A percentile compares a stretch with the other conserved stretches of the same genome.
phyloP scores from a whole-genome alignment of 108 stramenopile genomes.

The Mayamaea pseudoterrestris region DNA sequence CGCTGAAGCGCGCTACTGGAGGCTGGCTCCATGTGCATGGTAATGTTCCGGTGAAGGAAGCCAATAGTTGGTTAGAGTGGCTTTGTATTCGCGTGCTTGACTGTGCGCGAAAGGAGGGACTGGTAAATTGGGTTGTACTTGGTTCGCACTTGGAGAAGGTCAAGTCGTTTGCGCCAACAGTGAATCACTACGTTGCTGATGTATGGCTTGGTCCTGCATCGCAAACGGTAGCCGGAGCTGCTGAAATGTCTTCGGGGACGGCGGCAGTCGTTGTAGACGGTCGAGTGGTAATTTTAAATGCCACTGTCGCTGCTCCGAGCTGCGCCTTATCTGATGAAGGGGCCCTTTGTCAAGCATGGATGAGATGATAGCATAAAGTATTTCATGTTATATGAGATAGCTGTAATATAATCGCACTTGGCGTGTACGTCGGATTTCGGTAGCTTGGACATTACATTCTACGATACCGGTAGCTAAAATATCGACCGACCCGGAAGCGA shows the following conservation, averaged over 20 bases:
- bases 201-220: conserved; percentile 51
- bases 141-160: conserved; percentile 75
- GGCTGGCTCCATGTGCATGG: conserved; percentile 92
- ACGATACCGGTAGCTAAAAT: no score
- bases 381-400: no score
- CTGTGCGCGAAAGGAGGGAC: not conserved
- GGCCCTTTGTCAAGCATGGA: conserved; percentile 58
- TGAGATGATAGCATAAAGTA: no score
- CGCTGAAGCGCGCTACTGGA: conserved; percentile 30
- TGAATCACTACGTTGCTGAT: conserved; percentile 81
- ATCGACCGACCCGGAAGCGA: no score
- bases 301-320: conserved; percentile 28
- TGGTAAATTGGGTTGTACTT: conserved; percentile 37
- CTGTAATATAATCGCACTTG: no score
- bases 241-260: not conserved
- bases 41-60: conserved; percentile 64
- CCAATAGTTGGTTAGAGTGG: conserved; percentile 58
- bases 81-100: conserved; percentile 22
- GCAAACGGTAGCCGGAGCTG: not conserved
- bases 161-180: conserved; percentile 85
- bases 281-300: not conserved
- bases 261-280: conserved; percentile 1
- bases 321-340: conserved; percentile 57
- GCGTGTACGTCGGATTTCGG: no score
- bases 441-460: no score